Conservation (phyloP, 2,329 filamentous ascomycete genomes). For the Aspergillus unguis region DNA sequence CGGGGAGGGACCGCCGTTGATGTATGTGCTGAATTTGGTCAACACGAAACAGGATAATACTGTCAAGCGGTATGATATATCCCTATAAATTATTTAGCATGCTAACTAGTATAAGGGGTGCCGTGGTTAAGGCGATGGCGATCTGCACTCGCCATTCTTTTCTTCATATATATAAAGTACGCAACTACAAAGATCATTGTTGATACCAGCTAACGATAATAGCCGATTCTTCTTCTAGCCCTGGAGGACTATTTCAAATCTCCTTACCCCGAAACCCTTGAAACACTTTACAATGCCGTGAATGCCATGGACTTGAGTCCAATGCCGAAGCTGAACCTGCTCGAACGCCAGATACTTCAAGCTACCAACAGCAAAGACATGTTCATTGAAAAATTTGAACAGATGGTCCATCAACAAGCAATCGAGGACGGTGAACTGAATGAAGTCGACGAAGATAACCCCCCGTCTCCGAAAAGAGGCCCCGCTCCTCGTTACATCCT, state of each 20-base stretch:
- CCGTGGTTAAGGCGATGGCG: slow-evolving; percentile 96
- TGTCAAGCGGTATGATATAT: slow-evolving; percentile 61
- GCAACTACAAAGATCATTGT: slow-evolving; percentile 16
- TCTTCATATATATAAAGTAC: slow-evolving; percentile 94
- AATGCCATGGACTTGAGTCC: slow-evolving; percentile 96
- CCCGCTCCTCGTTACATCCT: slow-evolving; percentile 65
- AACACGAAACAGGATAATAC: slow-evolving; percentile 97
- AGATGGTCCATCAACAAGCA: slow-evolving; percentile 82
- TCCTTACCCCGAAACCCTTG: slow-evolving; percentile 81
- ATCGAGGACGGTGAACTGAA: slow-evolving; percentile 54
- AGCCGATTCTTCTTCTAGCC: slow-evolving; percentile 85
- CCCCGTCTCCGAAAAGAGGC: slow-evolving; percentile 50
- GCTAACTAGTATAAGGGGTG: slow-evolving; percentile 60
- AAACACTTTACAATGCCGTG: slow-evolving; percentile 84
- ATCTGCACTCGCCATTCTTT: slow-evolving; percentile 98
- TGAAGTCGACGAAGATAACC: slow-evolving; percentile 29
- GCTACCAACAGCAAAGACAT: slow-evolving; percentile 92
- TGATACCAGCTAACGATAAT: slow-evolving; percentile 11
- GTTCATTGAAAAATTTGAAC: slow-evolving; percentile 96
- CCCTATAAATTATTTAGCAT: neutral
- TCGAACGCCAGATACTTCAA: slow-evolving; percentile 83
- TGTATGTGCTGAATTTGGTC: slow-evolving; percentile 95
- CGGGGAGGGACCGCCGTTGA: slow-evolving; percentile 81
- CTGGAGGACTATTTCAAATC: slow-evolving; percentile 96
- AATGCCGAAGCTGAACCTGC: slow-evolving; percentile 77